Base-by-base conservation (phyloP, 768 basidiomycete genomes). In the Exidia glandulosa region DNA sequence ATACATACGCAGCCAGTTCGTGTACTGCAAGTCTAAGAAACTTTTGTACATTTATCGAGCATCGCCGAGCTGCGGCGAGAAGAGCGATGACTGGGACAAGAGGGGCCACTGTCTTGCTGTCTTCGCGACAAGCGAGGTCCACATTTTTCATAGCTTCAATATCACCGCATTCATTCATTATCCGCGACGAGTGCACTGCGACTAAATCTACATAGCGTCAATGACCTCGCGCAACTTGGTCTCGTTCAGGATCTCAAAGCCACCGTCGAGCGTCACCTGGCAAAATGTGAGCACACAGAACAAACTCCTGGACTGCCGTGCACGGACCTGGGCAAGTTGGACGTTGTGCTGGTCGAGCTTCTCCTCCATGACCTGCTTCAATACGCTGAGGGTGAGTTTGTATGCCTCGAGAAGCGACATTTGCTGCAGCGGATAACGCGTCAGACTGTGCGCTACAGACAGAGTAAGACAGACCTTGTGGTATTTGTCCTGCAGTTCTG, bases 331-430 rank as follows among this genome's bases (percentile, higher is more conserved):
- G 57, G 95, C 94, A 14, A 99, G 79, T 72, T 98, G 94, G 29
- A 98, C 94, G 66, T 99, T 98, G 76, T 97, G 94, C 66, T 96
- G 91, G 74, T 98, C 95, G 47, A 99, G 82, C 72, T 96, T 97
- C 76, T 98, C 96, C 73, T 98, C 96, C 96, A 98, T 99, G 48
- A 98, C 96, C 76, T 98, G 94, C 76, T 99, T 98, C 63, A 98
- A 77, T 52, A 98, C 91, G 63, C 84, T 86, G 57, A 98, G 76
- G 2, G 90, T 87, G 63, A 98, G 75, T 37, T 82, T 77, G 65
- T 97, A 91, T 0, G 94, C 96, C 72, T 96, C 93, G 64, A 79
- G 73, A 27, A 98, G 76, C 7, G 88, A 86, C 85, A 98, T 95
- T 83, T 86, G 85, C 95, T 98, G 66, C n/a, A 59, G 41, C 27